These are phyloP conservation scores for Penicillium olsonii DNA, from an alignment of 2,329 filamentous ascomycete species.

Conservation along the genomic window DNA sequence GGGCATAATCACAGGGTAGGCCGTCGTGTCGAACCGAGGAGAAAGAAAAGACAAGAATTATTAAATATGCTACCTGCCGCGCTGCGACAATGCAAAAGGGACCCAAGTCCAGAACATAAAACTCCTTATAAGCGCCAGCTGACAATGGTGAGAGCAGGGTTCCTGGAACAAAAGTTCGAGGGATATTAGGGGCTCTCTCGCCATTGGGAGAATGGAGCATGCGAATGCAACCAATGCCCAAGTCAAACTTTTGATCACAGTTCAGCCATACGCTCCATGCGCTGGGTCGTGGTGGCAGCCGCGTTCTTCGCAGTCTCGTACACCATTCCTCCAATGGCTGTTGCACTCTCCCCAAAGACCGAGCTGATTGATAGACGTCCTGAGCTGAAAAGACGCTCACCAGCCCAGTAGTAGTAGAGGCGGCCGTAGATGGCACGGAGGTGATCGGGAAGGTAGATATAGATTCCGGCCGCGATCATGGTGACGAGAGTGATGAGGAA, in stretches of 20 bases:
- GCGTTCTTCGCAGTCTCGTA: constrained; percentile 51
- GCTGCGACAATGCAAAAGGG: constrained; percentile 13
- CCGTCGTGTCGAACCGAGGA: not conserved
- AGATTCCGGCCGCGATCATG: constrained; percentile 81
- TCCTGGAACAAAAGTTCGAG: constrained; percentile 3
- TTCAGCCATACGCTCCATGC: constrained; percentile 32
- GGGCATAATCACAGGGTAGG: constrained; percentile 3
- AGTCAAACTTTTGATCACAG: constrained; percentile 24
- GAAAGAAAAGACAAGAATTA: constrained; percentile 10
- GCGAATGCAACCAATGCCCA: constrained; percentile 4
- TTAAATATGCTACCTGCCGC: constrained; percentile 6
- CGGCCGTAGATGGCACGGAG: constrained; percentile 78
- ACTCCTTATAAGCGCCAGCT: constrained; percentile 31
- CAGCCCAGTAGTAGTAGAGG: constrained; percentile 92
- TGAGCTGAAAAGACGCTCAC: constrained; percentile 58
- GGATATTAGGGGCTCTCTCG: not conserved
- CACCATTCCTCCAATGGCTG: constrained; percentile 46
- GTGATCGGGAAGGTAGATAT: constrained; percentile 93
- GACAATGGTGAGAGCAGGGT: constrained; percentile 15
- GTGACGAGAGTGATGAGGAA: constrained; percentile 87
- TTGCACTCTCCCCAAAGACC: constrained; percentile 33
- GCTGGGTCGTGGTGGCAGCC: constrained; percentile 35
- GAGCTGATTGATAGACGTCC: constrained; percentile 35
- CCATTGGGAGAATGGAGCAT: constrained; percentile 1
- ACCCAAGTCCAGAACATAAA: constrained; percentile 16